phyloP scores from a whole-genome alignment of 306 rosid species.

The Fagus crenata region DNA sequence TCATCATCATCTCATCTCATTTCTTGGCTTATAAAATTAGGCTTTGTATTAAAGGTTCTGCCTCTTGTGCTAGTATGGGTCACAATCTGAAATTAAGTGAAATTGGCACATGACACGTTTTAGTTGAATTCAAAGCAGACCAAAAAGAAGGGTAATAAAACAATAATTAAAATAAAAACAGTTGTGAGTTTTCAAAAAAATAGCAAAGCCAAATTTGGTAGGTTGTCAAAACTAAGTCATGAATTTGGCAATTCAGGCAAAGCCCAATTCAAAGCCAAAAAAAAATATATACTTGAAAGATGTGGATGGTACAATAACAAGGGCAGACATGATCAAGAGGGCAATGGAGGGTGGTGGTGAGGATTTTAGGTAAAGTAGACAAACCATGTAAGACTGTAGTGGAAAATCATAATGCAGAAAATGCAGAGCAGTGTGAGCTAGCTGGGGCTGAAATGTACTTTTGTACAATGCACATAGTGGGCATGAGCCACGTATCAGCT shows the following conservation, averaged over 20 bases:
- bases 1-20: slow-evolving; percentile 6
- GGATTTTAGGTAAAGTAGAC: neutral
- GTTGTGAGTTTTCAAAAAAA: too few relatives aligned
- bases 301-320: neutral
- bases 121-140: neutral
- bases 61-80: neutral
- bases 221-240: too few relatives aligned
- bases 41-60: too few relatives aligned
- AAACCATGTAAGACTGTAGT: slow-evolving; percentile 2
- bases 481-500: slow-evolving; percentile 31
- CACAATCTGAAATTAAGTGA: neutral
- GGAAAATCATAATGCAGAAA: slow-evolving; percentile 5
- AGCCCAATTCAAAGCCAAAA: neutral
- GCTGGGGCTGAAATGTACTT: slow-evolving; percentile 34
- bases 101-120: neutral
- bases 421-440: neutral
- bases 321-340: slow-evolving; percentile 7
- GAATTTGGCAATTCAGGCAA: neutral
- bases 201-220: too few relatives aligned
- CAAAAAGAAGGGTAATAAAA: neutral
- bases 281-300: neutral
- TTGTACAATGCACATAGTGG: slow-evolving; percentile 23
- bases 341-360: slow-evolving; percentile 9
- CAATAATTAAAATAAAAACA: too few relatives aligned
- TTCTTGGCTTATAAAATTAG: too few relatives aligned